Evolutionary conservation across 2,329 filamentous ascomycete species (phyloP).

Genomic region (Pseudogymnoascus sp.): DNA sequence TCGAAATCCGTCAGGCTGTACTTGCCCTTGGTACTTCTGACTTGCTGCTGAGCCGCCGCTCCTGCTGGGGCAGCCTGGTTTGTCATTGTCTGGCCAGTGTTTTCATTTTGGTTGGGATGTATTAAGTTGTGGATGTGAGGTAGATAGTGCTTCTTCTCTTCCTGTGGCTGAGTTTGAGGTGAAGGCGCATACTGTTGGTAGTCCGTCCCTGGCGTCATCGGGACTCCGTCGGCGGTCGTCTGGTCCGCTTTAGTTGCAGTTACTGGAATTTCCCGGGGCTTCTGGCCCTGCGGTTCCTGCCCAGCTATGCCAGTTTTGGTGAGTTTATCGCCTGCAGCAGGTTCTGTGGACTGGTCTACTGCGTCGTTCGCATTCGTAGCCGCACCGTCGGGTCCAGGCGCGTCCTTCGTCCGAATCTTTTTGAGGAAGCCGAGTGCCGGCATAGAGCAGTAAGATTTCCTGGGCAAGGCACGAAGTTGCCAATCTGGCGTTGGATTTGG

Average conservation of each 20-base stretch:
- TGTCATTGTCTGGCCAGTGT: constrained; percentile 24
- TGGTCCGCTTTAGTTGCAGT: constrained; percentile 22
- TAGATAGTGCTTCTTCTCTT: constrained; percentile 48
- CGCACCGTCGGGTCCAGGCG: constrained; percentile 46
- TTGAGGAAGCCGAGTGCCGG: constrained; percentile 93
- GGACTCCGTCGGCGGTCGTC: constrained; percentile 9
- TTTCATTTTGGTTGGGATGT: constrained; percentile 51
- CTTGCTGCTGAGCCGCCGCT: constrained; percentile 13
- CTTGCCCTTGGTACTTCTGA: constrained; percentile 85
- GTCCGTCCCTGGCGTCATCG: constrained; percentile 26
- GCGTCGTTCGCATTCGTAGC: constrained; percentile 7
- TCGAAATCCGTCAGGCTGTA: constrained; percentile 88
- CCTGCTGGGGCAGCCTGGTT: constrained; percentile 17
- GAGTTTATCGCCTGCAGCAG: constrained; percentile 59
- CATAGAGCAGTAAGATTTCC: constrained; percentile 43
- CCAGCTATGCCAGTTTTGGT: constrained; percentile 55
- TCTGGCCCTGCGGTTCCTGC: constrained; percentile 28
- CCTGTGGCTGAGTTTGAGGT: constrained; percentile 24
- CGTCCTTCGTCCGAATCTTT: constrained; percentile 97
- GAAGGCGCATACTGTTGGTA: constrained; percentile 17
- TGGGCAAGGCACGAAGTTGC: background rate
- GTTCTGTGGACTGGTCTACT: constrained; percentile 30
- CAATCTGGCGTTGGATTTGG: background rate
- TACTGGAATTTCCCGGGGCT: constrained; percentile 18
- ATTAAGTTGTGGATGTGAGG: constrained; percentile 80